These are phyloP conservation scores for Paramecium caudatum DNA, from an alignment of 73 alveolate species.

Conservation along the genomic window DNA sequence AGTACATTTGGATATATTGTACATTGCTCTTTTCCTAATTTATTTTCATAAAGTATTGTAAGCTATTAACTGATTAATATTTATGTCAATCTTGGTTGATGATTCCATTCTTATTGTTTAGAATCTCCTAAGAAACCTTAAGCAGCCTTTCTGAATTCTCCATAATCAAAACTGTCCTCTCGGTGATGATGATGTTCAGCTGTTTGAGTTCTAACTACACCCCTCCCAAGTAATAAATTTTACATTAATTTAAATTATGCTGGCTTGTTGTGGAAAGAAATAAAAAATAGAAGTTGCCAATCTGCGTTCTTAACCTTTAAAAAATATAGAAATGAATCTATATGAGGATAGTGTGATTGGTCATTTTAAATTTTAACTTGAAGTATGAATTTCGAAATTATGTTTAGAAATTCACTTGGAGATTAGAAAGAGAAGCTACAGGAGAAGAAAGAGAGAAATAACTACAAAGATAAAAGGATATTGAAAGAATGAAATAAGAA, in stretches of 20 bases:
- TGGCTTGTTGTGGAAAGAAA: conserved; percentile 57
- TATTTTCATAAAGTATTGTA: not conserved
- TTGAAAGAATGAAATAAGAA: conserved; percentile 35
- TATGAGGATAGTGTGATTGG: conserved; percentile 25
- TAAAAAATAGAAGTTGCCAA: conserved; percentile 42
- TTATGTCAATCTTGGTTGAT: conserved; percentile 16
- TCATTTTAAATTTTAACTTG: conserved; percentile 1
- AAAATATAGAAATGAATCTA: not conserved
- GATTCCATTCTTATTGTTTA: conserved; percentile 7
- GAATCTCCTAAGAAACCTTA: not conserved
- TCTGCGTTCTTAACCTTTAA: not conserved
- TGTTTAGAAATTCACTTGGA: conserved; percentile 5
- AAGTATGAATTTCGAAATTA: not conserved
- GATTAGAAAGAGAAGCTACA: not conserved
- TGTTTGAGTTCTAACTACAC: not conserved
- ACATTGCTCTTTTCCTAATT: not conserved
- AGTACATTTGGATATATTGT: conserved; percentile 44
- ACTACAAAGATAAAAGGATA: not conserved
- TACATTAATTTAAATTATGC: conserved; percentile 23
- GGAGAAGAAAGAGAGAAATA: conserved; percentile 40
- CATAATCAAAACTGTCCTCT: not conserved
- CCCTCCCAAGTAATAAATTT: not conserved
- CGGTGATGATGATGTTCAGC: not conserved
- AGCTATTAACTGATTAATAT: not conserved
- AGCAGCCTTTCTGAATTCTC: not conserved